These are phyloP conservation scores for Danielozyma ontarioensis DNA, from an alignment of 805 yeast genomes.

Conservation along the genomic window DNA sequence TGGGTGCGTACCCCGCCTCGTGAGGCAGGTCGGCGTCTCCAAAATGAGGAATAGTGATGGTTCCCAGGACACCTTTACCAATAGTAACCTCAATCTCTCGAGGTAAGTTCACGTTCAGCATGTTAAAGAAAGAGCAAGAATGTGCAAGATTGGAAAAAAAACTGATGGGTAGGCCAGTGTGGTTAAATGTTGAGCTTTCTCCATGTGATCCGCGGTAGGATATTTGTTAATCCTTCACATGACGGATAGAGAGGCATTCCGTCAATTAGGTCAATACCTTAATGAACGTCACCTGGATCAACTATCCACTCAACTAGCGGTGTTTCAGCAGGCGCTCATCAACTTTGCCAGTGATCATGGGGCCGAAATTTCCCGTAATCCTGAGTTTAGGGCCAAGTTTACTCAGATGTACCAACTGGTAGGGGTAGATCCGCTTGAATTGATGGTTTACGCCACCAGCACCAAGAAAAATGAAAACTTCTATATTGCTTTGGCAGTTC, in stretches of 20 bases:
- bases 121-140: too few relatives aligned
- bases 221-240: too few relatives aligned
- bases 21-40: conserved; percentile 18
- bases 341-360: conserved; percentile 72
- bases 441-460: conserved; percentile 14
- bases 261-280: conserved; percentile 46
- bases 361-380: conserved; percentile 57
- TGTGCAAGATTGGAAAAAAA: too few relatives aligned
- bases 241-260: conserved; percentile 21
- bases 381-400: conserved; percentile 65
- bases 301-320: conserved; percentile 63
- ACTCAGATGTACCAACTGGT: conserved; percentile 70
- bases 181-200: too few relatives aligned
- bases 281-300: conserved; percentile 53
- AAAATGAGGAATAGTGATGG: conserved; percentile 34
- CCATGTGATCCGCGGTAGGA: too few relatives aligned
- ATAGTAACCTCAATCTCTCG: conserved; percentile 32
- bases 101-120: conserved; percentile 18
- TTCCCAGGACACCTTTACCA: conserved; percentile 31
- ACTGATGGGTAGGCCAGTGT: too few relatives aligned
- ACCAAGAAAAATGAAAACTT: conserved; percentile 42
- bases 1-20: conserved; percentile 26
- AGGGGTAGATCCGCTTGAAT: conserved; percentile 76
- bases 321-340: conserved; percentile 73
- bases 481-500: conserved; percentile 63